phyloP scores from a whole-genome alignment of 1,284 basidiomycete genomes.

The Tranzscheliella williamsii region DNA sequence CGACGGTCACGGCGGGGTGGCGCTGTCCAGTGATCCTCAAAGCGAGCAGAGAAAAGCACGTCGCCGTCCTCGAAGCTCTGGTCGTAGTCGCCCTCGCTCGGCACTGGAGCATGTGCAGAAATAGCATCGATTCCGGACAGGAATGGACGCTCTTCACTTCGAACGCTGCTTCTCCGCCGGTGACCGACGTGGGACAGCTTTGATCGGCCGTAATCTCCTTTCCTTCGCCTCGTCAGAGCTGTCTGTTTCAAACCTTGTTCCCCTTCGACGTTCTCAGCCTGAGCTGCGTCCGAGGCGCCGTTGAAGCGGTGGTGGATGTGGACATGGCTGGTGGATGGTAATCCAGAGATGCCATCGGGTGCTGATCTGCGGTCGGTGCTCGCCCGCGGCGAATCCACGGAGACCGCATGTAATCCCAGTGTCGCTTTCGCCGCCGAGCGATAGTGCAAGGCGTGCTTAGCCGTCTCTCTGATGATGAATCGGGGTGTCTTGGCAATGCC shows the following conservation, averaged over 20 bases:
- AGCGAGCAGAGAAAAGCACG: conserved; percentile 26
- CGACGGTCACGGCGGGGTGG: conserved; percentile 10
- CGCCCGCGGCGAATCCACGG: conserved; percentile 6
- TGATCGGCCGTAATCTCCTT: conserved; percentile 4
- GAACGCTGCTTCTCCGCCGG: conserved; percentile 18
- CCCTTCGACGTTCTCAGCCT: conserved; percentile 1
- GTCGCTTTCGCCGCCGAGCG: conserved; percentile 29
- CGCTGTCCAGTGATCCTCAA: conserved; percentile 10
- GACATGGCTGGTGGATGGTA: conserved; percentile 25
- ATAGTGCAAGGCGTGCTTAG: conserved; percentile 38
- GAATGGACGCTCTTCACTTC: conserved; percentile 48
- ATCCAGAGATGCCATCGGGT: conserved; percentile 10
- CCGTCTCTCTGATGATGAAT: conserved; percentile 21
- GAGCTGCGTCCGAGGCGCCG: conserved; percentile 7
- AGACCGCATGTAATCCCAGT: conserved; percentile 8
- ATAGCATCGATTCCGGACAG: conserved; percentile 50
- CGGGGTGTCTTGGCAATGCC: conserved; percentile 39
- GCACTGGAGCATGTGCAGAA: conserved; percentile 44
- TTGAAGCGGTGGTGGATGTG: conserved; percentile 14
- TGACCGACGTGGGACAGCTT: conserved; percentile 5
- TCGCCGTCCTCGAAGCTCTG: conserved; percentile 46
- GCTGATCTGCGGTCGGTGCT: conserved; percentile 11
- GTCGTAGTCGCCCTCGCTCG: conserved; percentile 37
- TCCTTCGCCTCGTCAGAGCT: background rate
- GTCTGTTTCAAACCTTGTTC: background rate